Conservation (phyloP, 257 asterid species). For the Cordia subcordata region DNA sequence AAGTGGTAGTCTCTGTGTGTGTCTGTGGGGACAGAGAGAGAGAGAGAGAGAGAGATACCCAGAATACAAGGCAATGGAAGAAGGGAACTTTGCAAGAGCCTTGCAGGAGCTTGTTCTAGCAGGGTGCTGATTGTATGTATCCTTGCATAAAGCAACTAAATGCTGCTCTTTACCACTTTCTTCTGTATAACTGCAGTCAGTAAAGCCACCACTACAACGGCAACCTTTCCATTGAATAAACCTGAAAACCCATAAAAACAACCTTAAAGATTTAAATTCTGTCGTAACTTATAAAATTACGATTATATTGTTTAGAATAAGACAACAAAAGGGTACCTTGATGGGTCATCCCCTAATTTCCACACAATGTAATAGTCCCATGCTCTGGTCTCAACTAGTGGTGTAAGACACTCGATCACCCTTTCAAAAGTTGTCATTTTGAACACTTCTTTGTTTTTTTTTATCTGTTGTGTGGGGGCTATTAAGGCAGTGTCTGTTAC, state of each 20-base stretch:
- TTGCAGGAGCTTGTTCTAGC: conserved; percentile 50
- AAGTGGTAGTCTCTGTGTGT: background rate
- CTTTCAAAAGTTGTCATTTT: conserved; percentile 44
- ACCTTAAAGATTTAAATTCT: background rate
- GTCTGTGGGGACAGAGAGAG: background rate
- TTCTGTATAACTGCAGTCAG: conserved; percentile 17
- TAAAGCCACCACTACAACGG: conserved; percentile 65
- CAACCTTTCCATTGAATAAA: conserved; percentile 79
- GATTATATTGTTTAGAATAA: background rate
- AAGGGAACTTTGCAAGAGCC: conserved; percentile 53
- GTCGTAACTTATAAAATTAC: background rate
- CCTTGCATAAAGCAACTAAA: conserved; percentile 44
- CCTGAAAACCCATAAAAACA: conserved; percentile 27
- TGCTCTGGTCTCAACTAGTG: conserved; percentile 39
- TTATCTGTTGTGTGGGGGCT: conserved; percentile 8
- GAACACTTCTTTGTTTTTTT: conserved; percentile 39
- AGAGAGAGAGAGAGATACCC: conserved; percentile 37
- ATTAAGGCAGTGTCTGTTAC: background rate
- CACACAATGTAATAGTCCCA: conserved; percentile 85
- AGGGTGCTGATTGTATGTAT: conserved; percentile 42
- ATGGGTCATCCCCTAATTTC: conserved; percentile 81
- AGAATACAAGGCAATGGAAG: conserved; percentile 57
- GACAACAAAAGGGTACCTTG: conserved; percentile 37
- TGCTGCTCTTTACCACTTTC: conserved; percentile 27
- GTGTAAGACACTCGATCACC: conserved; percentile 48